A percentile compares a stretch with the other conserved stretches of the same genome.
These are phyloP conservation scores for Basidiobolus meristosporus DNA, from an alignment of 371 early-diverging fungal species.

Conservation along the genomic window DNA sequence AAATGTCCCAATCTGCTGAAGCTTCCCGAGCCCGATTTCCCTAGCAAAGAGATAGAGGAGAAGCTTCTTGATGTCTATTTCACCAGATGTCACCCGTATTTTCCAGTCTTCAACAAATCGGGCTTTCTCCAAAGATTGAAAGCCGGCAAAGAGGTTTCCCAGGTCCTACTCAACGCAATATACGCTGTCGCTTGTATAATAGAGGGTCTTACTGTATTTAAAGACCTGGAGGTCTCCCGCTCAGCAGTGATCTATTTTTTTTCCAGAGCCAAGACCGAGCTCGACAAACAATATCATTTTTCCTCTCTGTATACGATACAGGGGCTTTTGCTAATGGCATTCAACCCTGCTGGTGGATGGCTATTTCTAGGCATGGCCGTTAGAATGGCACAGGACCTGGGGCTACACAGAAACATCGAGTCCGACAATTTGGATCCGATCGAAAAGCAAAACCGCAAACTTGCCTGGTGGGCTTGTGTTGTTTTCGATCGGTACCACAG, in stretches of 20 bases:
- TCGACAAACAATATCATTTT: too few relatives aligned
- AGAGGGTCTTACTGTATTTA: slow-evolving; percentile 8
- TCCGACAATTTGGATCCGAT: not conserved
- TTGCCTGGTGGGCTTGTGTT: slow-evolving; percentile 37
- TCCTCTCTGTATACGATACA: slow-evolving; percentile 5
- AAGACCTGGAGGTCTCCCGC: not conserved
- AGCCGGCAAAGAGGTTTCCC: slow-evolving; percentile 30
- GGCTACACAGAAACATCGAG: slow-evolving; percentile 26
- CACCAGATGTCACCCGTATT: slow-evolving; percentile 31
- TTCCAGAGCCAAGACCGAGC: too few relatives aligned
- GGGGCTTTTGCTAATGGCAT: slow-evolving; percentile 9
- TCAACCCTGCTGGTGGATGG: slow-evolving; percentile 1
- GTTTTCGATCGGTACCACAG: slow-evolving; percentile 27
- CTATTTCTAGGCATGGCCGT: slow-evolving; percentile 23
- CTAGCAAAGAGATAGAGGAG: too few relatives aligned
- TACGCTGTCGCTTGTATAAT: slow-evolving; percentile 26
- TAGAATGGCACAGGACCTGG: slow-evolving; percentile 43
- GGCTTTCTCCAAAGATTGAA: slow-evolving; percentile 20
- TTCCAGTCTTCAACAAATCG: slow-evolving; percentile 39
- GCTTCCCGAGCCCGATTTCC: too few relatives aligned
- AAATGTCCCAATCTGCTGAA: too few relatives aligned
- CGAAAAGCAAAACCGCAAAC: slow-evolving; percentile 32
- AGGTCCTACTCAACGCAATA: slow-evolving; percentile 47
- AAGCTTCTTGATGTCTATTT: slow-evolving; percentile 33
- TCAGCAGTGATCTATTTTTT: not conserved